Evolutionary conservation across 1,284 basidiomycete genomes (phyloP).

Genomic region (Neonothopanus nambi): DNA sequence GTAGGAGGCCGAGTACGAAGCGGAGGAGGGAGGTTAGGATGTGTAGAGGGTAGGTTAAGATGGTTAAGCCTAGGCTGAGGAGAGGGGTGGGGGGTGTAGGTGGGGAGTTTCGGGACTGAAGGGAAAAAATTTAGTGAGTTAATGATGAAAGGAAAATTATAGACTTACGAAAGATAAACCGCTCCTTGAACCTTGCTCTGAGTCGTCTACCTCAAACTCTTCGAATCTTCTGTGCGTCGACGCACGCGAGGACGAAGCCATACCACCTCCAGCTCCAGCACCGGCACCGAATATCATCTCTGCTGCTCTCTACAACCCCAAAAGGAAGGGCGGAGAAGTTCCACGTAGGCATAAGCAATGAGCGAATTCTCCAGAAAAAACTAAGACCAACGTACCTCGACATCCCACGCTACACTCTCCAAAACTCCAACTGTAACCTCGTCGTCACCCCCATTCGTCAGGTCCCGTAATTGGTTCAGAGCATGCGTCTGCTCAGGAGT

Average conservation of each 20-base stretch:
- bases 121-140: no score
- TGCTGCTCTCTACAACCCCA: slow-evolving; percentile 58
- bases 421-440: slow-evolving; percentile 60
- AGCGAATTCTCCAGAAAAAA: not conserved
- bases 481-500: slow-evolving; percentile 44
- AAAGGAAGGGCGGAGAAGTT: not conserved
- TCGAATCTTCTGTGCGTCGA: slow-evolving; percentile 25
- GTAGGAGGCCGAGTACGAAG: slow-evolving; percentile 53
- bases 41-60: slow-evolving; percentile 47
- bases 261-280: no score
- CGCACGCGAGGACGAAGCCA: no score
- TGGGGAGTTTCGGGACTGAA: no score
- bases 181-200: slow-evolving; percentile 36
- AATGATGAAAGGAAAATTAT: slow-evolving; percentile 13
- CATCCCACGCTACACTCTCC: slow-evolving; percentile 66
- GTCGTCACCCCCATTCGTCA: slow-evolving; percentile 58
- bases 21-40: slow-evolving; percentile 51
- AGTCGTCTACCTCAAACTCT: slow-evolving; percentile 56
- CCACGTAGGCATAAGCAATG: not conserved
- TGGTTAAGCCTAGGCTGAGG: no score
- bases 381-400: slow-evolving; percentile 46
- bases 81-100: no score
- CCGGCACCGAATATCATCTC: slow-evolving; percentile 58
- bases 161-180: slow-evolving; percentile 3
- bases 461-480: slow-evolving; percentile 51